Percentiles rank a stretch among this genome's conserved stretches.
These are phyloP conservation scores for Metschnikowia reukaufii DNA, from an alignment of 805 yeast species.

Conservation along the genomic window DNA sequence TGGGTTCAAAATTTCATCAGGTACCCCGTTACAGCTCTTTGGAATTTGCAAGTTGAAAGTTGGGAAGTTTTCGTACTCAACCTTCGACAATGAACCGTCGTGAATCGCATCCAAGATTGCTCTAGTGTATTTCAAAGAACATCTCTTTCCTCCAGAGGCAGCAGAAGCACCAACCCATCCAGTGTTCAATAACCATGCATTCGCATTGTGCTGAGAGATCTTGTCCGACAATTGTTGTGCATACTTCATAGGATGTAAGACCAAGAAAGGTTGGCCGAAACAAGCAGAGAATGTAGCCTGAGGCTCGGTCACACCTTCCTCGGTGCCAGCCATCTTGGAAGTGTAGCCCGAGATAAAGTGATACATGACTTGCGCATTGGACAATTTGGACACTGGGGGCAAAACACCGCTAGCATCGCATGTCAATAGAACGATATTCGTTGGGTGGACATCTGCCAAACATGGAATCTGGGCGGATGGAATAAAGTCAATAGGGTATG, in stretches of 20 bases:
- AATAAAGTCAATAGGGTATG: constrained; percentile 95
- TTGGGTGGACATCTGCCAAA: constrained; percentile 84
- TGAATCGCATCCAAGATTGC: constrained; percentile 94
- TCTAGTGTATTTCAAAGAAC: constrained; percentile 96
- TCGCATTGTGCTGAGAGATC: constrained; percentile 82
- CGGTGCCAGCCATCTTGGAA: constrained; percentile 99
- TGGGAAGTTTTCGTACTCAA: constrained; percentile 80
- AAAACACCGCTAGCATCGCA: constrained; percentile 98
- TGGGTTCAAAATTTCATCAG: constrained; percentile 83
- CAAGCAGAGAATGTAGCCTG: constrained; percentile 98
- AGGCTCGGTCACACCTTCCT: constrained; percentile 97
- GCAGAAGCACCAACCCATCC: constrained; percentile 98
- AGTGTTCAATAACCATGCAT: constrained; percentile 95
- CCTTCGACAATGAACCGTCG: constrained; percentile 80
- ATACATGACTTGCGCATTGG: constrained; percentile 97
- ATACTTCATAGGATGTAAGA: constrained; percentile 95
- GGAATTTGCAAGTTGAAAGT: constrained; percentile 88
- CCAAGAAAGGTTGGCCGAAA: constrained; percentile 98
- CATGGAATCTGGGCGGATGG: constrained; percentile 97
- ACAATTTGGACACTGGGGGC: constrained; percentile 93
- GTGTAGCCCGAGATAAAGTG: constrained; percentile 98
- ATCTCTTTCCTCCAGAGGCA: constrained; percentile 91
- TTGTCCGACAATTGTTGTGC: constrained; percentile 95
- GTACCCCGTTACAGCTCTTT: constrained; percentile 77
- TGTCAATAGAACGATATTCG: constrained; percentile 86